These are phyloP conservation scores for Ophiostoma novo-ulmi DNA, from an alignment of 2,329 filamentous ascomycete species.

Conservation along the genomic window DNA sequence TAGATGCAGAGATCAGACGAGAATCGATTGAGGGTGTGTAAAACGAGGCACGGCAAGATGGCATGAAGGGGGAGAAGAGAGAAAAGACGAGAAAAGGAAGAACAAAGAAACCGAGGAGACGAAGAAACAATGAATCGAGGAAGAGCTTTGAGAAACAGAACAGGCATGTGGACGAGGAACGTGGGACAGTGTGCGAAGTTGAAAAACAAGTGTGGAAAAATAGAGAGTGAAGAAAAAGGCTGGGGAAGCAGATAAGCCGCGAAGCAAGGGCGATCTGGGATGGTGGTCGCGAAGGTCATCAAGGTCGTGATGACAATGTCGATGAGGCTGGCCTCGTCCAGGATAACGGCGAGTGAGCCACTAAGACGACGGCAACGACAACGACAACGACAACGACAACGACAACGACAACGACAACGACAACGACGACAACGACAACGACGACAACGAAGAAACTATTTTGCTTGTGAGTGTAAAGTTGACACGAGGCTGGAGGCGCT, in stretches of 20 bases:
- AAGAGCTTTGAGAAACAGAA: background rate
- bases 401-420: background rate
- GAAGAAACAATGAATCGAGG: background rate
- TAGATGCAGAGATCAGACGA: background rate
- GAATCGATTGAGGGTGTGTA: background rate
- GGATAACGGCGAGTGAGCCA: background rate
- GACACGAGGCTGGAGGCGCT: conserved; percentile 5
- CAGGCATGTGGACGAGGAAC: background rate
- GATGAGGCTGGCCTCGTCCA: background rate
- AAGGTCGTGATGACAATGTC: conserved; percentile 1
- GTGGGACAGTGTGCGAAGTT: background rate
- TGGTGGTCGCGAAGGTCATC: background rate
- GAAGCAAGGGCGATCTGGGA: background rate
- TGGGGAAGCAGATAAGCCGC: background rate
- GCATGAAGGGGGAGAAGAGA: background rate
- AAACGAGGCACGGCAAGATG: background rate
- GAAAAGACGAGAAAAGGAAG: background rate
- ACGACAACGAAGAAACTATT: background rate
- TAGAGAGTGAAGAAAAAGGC: conserved; percentile 4
- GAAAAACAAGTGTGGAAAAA: background rate
- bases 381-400: background rate
- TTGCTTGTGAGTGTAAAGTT: background rate
- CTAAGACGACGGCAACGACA: background rate
- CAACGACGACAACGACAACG: background rate
- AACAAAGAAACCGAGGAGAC: background rate